phyloP scores from a whole-genome alignment of 257 asterid genomes.

The Salvia splendens region DNA sequence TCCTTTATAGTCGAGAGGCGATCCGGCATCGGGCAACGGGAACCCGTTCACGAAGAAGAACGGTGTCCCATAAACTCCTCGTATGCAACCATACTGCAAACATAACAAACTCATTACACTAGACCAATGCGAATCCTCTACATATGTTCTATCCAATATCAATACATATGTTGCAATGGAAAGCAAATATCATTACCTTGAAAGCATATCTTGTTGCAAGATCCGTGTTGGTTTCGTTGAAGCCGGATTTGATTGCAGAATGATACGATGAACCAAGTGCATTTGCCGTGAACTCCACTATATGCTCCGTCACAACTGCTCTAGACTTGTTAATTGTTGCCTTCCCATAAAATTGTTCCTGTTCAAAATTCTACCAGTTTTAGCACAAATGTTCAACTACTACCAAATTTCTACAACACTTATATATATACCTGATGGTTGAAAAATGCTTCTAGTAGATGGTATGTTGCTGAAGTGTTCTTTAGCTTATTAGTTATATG shows the following conservation, averaged over 20 bases:
- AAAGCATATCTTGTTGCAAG: constrained; percentile 68
- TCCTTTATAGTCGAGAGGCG: constrained; percentile 45
- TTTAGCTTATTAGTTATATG: constrained; percentile 54
- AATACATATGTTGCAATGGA: neutral
- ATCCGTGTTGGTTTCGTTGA: constrained; percentile 55
- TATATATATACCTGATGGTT: constrained; percentile 42
- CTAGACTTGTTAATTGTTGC: constrained; percentile 61
- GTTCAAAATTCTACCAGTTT: constrained; percentile 20
- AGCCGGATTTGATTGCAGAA: constrained; percentile 57
- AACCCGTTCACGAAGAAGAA: constrained; percentile 87
- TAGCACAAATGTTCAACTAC: too few species aligned
- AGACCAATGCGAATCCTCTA: neutral
- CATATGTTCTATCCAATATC: neutral
- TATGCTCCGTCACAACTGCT: constrained; percentile 38
- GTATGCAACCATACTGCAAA: constrained; percentile 74
- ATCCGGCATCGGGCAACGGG: constrained; percentile 70
- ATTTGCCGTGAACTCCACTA: constrained; percentile 42
- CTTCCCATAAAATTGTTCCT: constrained; percentile 59
- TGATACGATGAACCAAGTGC: constrained; percentile 47
- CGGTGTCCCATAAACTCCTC: constrained; percentile 90
- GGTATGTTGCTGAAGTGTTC: constrained; percentile 56
- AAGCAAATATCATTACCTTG: constrained; percentile 53
- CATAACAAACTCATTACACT: neutral
- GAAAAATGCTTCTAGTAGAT: constrained; percentile 68
- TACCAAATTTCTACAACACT: too few species aligned